A percentile compares a stretch with the other conserved stretches of the same genome.
phyloP scores from a whole-genome alignment of 352 stramenopile genomes.

The Pythium rhizo-oryzae region DNA sequence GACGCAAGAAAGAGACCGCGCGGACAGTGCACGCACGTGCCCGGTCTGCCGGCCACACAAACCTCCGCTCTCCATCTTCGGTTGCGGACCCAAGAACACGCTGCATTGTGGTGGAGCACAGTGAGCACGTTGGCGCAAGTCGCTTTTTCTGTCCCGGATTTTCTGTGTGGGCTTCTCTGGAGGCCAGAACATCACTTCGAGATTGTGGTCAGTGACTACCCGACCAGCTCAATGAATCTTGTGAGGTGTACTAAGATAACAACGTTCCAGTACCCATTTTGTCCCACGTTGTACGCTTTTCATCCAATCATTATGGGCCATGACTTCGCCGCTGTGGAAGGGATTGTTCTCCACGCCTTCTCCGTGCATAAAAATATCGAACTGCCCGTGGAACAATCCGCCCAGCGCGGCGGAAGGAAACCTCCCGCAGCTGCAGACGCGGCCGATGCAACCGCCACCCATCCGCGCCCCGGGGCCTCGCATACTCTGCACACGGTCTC shows the following conservation, averaged over 20 bases:
- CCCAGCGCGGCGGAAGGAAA: constrained; percentile 14
- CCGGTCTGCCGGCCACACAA: neutral
- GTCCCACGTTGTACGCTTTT: neutral
- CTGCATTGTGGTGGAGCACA: neutral
- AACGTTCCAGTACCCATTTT: constrained; percentile 13
- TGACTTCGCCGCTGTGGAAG: neutral
- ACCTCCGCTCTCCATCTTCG: neutral
- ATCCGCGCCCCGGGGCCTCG: neutral
- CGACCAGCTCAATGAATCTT: constrained; percentile 5
- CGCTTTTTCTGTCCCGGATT: neutral
- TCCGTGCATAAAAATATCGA: constrained; percentile 20
- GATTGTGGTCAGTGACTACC: constrained; percentile 11
- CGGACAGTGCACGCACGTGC: neutral
- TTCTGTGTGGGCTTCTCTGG: neutral
- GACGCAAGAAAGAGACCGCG: no score
- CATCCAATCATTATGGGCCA: constrained; percentile 4
- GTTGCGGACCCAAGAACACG: neutral
- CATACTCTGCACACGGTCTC: neutral
- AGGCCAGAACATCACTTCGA: neutral
- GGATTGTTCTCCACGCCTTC: constrained; percentile 6
- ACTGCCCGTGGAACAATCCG: constrained; percentile 12
- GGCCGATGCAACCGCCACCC: neutral
- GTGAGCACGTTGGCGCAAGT: neutral
- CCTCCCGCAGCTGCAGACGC: constrained; percentile 6
- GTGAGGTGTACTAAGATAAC: constrained; percentile 17